A percentile compares a stretch with the other conserved stretches of the same genome.
These are phyloP conservation scores for Cladorrhinum samala DNA, from an alignment of 495 filamentous ascomycete genomes.

Conservation along the genomic window DNA sequence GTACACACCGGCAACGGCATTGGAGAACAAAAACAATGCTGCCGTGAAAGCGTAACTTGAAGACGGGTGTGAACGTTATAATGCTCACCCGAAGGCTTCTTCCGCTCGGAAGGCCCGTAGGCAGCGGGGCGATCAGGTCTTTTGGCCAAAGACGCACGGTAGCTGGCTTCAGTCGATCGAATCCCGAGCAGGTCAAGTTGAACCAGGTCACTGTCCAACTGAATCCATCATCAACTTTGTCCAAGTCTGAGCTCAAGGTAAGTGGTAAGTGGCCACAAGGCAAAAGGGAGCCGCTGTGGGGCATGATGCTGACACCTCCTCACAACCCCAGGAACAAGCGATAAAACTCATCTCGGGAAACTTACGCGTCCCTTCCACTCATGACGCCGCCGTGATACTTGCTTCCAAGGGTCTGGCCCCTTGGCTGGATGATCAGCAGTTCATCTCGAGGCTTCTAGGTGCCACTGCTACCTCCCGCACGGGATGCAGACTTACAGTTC, in stretches of 20 bases:
- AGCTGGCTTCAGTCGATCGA: neutral
- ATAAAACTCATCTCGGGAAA: slow-evolving; percentile 1
- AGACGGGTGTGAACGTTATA: neutral
- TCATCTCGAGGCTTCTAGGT: slow-evolving; percentile 27
- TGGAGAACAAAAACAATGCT: too few species aligned
- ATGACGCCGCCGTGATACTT: slow-evolving; percentile 31
- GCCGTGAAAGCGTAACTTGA: too few species aligned
- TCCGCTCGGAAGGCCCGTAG: neutral
- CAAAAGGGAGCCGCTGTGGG: too few species aligned
- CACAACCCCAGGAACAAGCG: slow-evolving; percentile 1
- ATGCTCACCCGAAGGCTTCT: neutral
- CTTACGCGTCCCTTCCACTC: neutral
- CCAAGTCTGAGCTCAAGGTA: slow-evolving; percentile 6
- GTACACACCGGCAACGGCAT: too few species aligned
- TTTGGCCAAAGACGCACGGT: neutral
- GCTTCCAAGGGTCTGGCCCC: slow-evolving; percentile 28
- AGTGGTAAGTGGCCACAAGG: too few species aligned
- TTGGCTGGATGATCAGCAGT: slow-evolving; percentile 34
- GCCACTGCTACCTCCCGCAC: slow-evolving; percentile 1
- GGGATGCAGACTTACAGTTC: slow-evolving; percentile 20
- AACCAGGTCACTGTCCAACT: neutral
- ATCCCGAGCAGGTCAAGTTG: neutral
- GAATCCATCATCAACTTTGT: neutral
- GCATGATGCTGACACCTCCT: slow-evolving; percentile 1
- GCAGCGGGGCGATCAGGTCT: too few species aligned